Conservation (phyloP, 345 rosid species). For the Hypericum perforatum region DNA sequence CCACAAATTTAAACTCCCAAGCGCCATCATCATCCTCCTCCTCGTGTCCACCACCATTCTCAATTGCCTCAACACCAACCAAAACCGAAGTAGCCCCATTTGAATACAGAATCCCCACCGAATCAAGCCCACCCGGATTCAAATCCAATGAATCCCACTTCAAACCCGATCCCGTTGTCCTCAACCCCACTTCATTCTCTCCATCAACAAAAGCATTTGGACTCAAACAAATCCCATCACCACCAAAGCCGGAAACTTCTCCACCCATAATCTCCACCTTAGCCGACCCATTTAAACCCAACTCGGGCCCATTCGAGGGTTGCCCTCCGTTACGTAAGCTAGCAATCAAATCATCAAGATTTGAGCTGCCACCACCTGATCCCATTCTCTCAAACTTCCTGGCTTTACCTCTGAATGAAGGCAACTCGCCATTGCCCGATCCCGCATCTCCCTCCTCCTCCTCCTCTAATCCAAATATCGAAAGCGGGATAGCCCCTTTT, state of each 20-base stretch:
- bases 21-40: constrained; percentile 17
- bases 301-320: constrained; percentile 14
- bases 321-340: constrained; percentile 30
- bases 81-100: constrained; percentile 4
- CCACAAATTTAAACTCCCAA: constrained; percentile 36
- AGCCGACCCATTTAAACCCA: background rate
- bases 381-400: background rate
- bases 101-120: background rate
- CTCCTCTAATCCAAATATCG: constrained; percentile 61
- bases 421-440: too few relatives aligned
- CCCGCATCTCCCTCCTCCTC: constrained; percentile 30
- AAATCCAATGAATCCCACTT: constrained; percentile 10
- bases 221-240: constrained; percentile 1
- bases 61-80: background rate
- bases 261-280: too few relatives aligned
- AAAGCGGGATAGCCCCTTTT: constrained; percentile 69
- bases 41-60: background rate
- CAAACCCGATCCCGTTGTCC: constrained; percentile 4
- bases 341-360: constrained; percentile 33
- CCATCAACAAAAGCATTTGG: background rate
- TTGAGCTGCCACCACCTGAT: constrained; percentile 20
- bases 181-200: background rate
- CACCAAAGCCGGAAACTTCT: constrained; percentile 13
- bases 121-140: constrained; percentile 19
- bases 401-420: too few relatives aligned